Percentiles rank a stretch among this genome's conserved stretches.
These are phyloP conservation scores for Clitocybe nebularis DNA, from an alignment of 1,284 basidiomycete species.

Conservation along the genomic window DNA sequence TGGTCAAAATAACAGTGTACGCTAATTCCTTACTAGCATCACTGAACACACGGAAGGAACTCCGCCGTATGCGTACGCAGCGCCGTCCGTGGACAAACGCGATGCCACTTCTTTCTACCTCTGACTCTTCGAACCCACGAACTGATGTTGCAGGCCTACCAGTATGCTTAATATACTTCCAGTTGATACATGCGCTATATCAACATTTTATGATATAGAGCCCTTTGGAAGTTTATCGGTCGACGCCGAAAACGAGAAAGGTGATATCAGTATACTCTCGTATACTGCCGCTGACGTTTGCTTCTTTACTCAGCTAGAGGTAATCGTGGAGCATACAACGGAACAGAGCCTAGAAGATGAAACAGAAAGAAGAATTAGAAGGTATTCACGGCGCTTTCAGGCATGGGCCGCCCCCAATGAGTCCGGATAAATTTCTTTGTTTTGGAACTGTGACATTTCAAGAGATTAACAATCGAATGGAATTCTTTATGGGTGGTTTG, in stretches of 20 bases:
- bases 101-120: constrained; percentile 3
- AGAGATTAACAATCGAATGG: no score
- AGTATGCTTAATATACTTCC: background rate
- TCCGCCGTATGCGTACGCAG: constrained; percentile 11
- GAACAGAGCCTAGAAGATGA: background rate
- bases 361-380: background rate
- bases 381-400: background rate
- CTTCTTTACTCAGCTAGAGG: background rate
- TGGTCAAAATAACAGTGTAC: constrained; percentile 14
- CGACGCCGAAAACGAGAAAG: background rate
- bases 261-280: background rate
- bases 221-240: background rate
- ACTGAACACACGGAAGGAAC: constrained; percentile 15
- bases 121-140: constrained; percentile 1
- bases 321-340: background rate
- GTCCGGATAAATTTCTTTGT: no score
- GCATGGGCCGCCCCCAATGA: no score
- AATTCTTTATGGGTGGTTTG: no score
- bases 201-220: background rate
- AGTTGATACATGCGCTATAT: background rate
- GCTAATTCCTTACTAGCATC: constrained; percentile 21
- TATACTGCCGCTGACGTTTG: background rate
- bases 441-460: no score
- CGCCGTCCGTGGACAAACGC: constrained; percentile 3
- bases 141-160: background rate